These are phyloP conservation scores for Aspergillus luchuensis DNA, from an alignment of 2,329 filamentous ascomycete genomes.

Conservation along the genomic window DNA sequence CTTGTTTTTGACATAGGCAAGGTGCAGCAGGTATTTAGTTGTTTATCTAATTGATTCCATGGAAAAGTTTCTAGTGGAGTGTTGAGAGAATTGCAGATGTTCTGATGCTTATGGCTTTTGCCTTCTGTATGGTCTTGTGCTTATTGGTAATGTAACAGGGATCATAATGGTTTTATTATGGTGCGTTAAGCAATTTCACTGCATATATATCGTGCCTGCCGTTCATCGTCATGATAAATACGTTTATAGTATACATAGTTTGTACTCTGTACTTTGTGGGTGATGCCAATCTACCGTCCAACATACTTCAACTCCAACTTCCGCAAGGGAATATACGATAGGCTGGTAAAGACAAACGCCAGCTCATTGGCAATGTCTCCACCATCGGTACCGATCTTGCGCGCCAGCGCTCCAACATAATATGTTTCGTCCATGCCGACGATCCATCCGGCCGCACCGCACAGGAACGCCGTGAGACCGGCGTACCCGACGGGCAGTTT, in stretches of 20 bases:
- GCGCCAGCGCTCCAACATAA: conserved; percentile 53
- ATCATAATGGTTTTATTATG: too few relatives aligned
- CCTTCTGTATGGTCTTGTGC: too few relatives aligned
- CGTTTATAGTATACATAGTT: not conserved
- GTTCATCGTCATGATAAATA: not conserved
- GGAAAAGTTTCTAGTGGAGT: too few relatives aligned
- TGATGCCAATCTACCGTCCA: conserved; percentile 35
- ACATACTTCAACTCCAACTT: conserved; percentile 53
- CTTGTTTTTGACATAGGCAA: too few relatives aligned
- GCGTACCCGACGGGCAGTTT: conserved; percentile 50
- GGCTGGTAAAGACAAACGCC: conserved; percentile 52
- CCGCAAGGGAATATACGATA: conserved; percentile 52
- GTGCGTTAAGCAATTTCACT: too few relatives aligned
- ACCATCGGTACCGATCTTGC: conserved; percentile 47
- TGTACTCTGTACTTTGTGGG: not conserved
- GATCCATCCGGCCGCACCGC: conserved; percentile 53
- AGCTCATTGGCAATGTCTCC: conserved; percentile 58
- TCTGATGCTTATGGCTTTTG: too few relatives aligned
- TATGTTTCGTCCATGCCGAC: conserved; percentile 63
- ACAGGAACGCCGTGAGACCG: conserved; percentile 48
- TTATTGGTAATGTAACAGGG: too few relatives aligned
- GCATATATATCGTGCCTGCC: not conserved
- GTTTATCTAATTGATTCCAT: too few relatives aligned
- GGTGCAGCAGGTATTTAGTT: too few relatives aligned
- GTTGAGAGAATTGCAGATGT: too few relatives aligned